phyloP scores from a whole-genome alignment of 116 monocot species.

The Dioscorea cayenensis region DNA sequence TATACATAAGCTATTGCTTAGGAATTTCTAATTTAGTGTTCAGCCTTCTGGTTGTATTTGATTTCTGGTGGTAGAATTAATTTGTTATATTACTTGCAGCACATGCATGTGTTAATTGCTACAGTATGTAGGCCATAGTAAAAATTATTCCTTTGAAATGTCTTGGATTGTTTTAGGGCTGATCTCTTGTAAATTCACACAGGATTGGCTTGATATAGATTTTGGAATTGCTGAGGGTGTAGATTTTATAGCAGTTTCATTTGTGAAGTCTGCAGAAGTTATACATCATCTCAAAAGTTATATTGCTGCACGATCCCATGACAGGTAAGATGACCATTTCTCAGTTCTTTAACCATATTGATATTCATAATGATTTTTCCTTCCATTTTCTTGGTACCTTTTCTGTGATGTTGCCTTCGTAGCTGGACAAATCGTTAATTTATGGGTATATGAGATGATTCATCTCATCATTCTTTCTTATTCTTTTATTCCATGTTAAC shows the following conservation, averaged over 20 bases:
- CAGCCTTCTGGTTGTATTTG: background rate
- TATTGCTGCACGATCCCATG: constrained; percentile 81
- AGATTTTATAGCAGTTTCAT: constrained; percentile 93
- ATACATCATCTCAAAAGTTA: constrained; percentile 97
- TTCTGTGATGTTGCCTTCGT: background rate
- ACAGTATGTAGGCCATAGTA: background rate
- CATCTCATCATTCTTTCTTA: no score
- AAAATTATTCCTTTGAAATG: background rate
- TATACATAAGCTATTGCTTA: background rate
- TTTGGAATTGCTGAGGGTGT: constrained; percentile 96
- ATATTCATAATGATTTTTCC: background rate
- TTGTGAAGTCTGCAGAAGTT: constrained; percentile 96
- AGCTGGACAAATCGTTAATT: no score
- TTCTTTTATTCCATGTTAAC: no score
- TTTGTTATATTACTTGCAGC: background rate
- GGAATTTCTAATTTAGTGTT: background rate
- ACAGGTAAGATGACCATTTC: constrained; percentile 48
- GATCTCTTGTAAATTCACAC: background rate
- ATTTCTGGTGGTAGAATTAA: background rate
- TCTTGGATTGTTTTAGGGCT: background rate
- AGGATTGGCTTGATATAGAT: constrained; percentile 99
- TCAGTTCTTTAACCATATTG: background rate
- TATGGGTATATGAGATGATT: no score
- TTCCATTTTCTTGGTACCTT: background rate
- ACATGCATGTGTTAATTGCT: background rate